Evolutionary conservation across 495 filamentous ascomycete species (phyloP).

Genomic region (Trichoderma virens): DNA sequence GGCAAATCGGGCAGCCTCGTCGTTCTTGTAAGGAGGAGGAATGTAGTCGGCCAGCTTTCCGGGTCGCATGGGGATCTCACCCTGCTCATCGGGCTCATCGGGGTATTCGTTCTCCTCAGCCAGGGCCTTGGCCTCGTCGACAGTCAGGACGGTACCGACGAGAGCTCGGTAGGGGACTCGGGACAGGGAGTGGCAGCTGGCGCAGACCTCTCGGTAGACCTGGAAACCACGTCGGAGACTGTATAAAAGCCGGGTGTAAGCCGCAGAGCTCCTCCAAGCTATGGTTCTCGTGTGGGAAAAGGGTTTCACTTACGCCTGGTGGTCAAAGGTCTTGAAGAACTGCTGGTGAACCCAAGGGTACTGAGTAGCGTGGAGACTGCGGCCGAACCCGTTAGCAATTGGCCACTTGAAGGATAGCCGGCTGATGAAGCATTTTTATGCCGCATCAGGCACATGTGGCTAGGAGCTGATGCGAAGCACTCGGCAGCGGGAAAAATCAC

Average conservation of each 20-base stretch:
- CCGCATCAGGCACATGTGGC: constrained; percentile 1
- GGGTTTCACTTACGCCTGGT: constrained; percentile 65
- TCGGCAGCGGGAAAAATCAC: constrained; percentile 27
- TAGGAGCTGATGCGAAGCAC: background rate
- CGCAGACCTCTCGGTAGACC: constrained; percentile 98
- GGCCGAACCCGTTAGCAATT: constrained; percentile 19
- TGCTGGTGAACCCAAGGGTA: constrained; percentile 95
- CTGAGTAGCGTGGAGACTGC: constrained; percentile 78
- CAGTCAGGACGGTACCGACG: constrained; percentile 86
- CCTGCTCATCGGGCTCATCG: constrained; percentile 94
- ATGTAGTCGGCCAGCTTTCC: constrained; percentile 98
- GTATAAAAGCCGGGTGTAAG: constrained; percentile 17
- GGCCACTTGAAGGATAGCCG: constrained; percentile 13
- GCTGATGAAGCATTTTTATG: constrained; percentile 9
- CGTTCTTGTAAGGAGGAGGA: constrained; percentile 91
- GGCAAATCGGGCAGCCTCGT: constrained; percentile 94
- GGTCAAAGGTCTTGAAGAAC: constrained; percentile 92
- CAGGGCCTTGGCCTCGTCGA: constrained; percentile 93
- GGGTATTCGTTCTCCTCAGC: constrained; percentile 99
- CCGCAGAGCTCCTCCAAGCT: background rate
- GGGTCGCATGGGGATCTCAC: constrained; percentile 94
- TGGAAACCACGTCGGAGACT: constrained; percentile 99
- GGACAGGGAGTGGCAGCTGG: constrained; percentile 91
- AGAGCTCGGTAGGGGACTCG: constrained; percentile 90
- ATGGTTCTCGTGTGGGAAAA: background rate